A percentile compares a stretch with the other conserved stretches of the same genome.
These are phyloP conservation scores for Pseudoneurospora amorphoporcata DNA, from an alignment of 495 filamentous ascomycete species.

Conservation along the genomic window DNA sequence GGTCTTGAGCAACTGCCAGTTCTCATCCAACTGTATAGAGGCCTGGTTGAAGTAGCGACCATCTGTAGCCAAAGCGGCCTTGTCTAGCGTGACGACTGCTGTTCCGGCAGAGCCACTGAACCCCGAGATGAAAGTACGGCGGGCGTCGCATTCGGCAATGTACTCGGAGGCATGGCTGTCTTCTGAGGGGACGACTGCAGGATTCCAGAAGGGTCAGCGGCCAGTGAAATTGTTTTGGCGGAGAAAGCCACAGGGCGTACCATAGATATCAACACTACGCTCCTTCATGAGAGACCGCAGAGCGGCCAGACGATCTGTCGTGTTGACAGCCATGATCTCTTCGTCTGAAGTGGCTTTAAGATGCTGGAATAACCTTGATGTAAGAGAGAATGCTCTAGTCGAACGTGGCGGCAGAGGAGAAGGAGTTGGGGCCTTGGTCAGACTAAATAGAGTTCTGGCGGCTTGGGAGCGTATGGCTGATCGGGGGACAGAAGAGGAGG, in stretches of 20 bases:
- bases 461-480: background rate
- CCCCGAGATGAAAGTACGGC: constrained; percentile 85
- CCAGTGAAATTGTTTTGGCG: background rate
- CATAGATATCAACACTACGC: constrained; percentile 82
- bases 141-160: constrained; percentile 85
- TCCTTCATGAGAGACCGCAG: constrained; percentile 84
- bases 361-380: background rate
- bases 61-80: constrained; percentile 88
- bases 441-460: background rate
- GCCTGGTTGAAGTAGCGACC: constrained; percentile 99
- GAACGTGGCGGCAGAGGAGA: background rate
- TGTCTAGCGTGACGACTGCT: constrained; percentile 75
- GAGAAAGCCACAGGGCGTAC: constrained; percentile 42
- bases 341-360: constrained; percentile 7
- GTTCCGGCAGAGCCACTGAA: constrained; percentile 95
- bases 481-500: background rate
- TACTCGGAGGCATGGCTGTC: constrained; percentile 98
- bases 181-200: constrained; percentile 85
- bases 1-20: constrained; percentile 89
- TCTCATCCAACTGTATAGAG: constrained; percentile 77
- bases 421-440: background rate
- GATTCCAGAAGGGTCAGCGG: constrained; percentile 3
- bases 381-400: background rate
- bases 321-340: constrained; percentile 81
- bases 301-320: constrained; percentile 61